These are phyloP conservation scores for Sungouiella thailandica DNA, from an alignment of 805 yeast species.

Conservation along the genomic window DNA sequence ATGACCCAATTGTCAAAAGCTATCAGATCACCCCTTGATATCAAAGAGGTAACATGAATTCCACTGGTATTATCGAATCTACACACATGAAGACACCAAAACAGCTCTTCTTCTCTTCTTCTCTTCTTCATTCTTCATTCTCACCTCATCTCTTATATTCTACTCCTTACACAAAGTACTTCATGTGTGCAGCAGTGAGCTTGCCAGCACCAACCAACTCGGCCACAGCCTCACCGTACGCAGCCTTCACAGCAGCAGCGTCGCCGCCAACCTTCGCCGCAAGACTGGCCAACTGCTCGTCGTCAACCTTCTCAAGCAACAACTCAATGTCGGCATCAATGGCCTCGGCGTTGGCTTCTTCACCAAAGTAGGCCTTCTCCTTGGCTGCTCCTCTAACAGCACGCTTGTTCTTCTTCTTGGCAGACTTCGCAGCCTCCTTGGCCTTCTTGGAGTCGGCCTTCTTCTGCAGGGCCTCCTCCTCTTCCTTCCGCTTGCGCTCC, in stretches of 20 bases:
- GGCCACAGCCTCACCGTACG: conserved; percentile 51
- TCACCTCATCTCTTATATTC: no score
- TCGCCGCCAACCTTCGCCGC: conserved; percentile 61
- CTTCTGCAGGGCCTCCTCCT: conserved; percentile 58
- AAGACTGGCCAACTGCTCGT: conserved; percentile 67
- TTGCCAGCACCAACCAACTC: conserved; percentile 51
- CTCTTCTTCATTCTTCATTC: no score
- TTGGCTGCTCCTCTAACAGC: conserved; percentile 74
- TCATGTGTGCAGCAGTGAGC: conserved; percentile 46
- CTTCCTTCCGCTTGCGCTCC: conserved; percentile 70
- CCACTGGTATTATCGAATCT: no score
- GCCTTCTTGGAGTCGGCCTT: conserved; percentile 67
- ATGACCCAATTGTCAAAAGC: no score
- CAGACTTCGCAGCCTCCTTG: conserved; percentile 95
- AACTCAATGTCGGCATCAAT: conserved; percentile 78
- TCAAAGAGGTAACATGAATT: no score
- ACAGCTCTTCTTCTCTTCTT: no score
- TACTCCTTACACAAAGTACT: conserved; percentile 47
- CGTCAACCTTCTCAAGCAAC: conserved; percentile 76
- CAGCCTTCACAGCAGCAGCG: conserved; percentile 54
- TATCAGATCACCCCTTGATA: no score
- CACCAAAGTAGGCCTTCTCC: conserved; percentile 82
- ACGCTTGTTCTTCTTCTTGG: conserved; percentile 97
- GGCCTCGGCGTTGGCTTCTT: conserved; percentile 57
- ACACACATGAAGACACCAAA: no score